phyloP scores from a whole-genome alignment of 768 basidiomycete species.

The Phlebiopsis flavidoalba region DNA sequence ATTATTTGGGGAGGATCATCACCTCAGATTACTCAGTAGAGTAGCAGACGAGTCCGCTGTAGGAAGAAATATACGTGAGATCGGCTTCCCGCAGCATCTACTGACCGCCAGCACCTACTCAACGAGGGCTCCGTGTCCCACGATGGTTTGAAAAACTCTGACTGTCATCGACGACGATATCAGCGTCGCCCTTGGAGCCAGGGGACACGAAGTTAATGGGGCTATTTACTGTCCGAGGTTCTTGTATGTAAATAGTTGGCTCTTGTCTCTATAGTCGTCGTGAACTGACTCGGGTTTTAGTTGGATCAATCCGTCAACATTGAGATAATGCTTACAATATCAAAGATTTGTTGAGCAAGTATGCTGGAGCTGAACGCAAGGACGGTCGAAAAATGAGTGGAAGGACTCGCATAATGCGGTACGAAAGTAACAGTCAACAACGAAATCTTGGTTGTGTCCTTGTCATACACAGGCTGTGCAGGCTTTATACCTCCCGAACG shows the following conservation, averaged over 20 bases:
- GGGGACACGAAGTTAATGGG: conserved; percentile 54
- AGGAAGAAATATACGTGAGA: not conserved
- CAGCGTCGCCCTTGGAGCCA: conserved; percentile 49
- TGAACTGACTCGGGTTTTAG: conserved; percentile 19
- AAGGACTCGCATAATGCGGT: conserved; percentile 5
- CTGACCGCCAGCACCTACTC: conserved; percentile 38
- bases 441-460: not conserved
- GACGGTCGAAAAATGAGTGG: conserved; percentile 8
- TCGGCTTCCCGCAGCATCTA: too few species aligned
- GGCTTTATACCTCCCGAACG: not conserved
- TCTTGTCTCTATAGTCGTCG: conserved; percentile 31
- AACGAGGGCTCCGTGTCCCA: conserved; percentile 64
- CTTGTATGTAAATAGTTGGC: conserved; percentile 49
- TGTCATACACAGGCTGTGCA: not conserved
- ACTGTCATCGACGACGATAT: conserved; percentile 57
- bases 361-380: conserved; percentile 17
- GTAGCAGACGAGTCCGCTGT: conserved; percentile 70
- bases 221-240: conserved; percentile 35
- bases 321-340: conserved; percentile 21
- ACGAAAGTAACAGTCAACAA: not conserved
- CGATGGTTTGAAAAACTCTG: conserved; percentile 54
- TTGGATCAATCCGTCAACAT: not conserved
- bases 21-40: conserved; percentile 59
- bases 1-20: conserved; percentile 25
- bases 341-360: conserved; percentile 28